These are phyloP conservation scores for Medicago truncatula DNA, from an alignment of 306 rosid species.

Conservation along the genomic window DNA sequence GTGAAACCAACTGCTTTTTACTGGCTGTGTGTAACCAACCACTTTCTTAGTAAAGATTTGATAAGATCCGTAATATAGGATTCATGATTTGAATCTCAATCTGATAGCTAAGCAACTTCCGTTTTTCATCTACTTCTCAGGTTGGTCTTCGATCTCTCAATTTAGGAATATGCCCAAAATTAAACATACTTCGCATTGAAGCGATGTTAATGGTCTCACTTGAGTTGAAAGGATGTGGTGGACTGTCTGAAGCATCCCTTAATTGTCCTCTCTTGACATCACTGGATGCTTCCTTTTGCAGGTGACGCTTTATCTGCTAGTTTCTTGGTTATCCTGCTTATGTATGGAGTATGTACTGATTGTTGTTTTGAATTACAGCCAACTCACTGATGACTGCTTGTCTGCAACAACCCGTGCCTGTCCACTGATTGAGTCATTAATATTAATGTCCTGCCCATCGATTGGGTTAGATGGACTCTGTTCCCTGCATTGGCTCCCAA, in stretches of 20 bases:
- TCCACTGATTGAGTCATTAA: constrained; percentile 79
- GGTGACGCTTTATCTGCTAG: constrained; percentile 55
- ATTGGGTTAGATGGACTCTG: constrained; percentile 85
- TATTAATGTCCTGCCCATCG: constrained; percentile 93
- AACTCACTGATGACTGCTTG: constrained; percentile 85
- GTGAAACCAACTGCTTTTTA: background rate
- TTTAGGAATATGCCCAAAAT: constrained; percentile 95
- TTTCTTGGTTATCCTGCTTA: constrained; percentile 29
- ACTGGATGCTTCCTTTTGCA: constrained; percentile 97
- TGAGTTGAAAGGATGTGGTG: constrained; percentile 98
- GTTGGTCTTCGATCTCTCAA: constrained; percentile 93
- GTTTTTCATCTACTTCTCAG: constrained; percentile 48
- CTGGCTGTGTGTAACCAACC: background rate
- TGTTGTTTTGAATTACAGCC: constrained; percentile 62
- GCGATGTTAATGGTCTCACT: constrained; percentile 83
- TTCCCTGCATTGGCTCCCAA: constrained; percentile 72
- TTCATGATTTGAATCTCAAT: background rate
- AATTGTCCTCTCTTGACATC: constrained; percentile 89
- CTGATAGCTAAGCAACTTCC: constrained; percentile 3
- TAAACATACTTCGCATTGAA: constrained; percentile 71
- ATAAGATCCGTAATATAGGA: background rate
- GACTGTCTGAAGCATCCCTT: constrained; percentile 83
- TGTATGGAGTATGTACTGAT: constrained; percentile 43
- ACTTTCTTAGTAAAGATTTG: background rate
- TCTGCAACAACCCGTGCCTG: constrained; percentile 92